Base-by-base conservation (phyloP, 805 yeast genomes). In the Barnettozyma salicaria region DNA sequence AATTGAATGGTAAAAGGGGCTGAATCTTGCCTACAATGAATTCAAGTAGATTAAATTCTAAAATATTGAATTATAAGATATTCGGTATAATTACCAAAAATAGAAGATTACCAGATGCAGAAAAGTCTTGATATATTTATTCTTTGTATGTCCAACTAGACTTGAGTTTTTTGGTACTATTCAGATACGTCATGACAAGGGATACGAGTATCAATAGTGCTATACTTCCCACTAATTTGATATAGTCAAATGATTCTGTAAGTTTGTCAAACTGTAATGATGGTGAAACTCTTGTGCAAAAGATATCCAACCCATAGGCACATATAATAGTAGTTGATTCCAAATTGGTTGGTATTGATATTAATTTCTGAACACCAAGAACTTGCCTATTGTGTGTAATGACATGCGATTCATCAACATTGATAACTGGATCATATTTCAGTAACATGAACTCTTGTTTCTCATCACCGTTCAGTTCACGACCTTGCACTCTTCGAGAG, bases 241-340 rank as follows among this genome's bases (percentile, higher is more conserved):
- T 53, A 51, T 76, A 81, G 49, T 80, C 86, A 54, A 92, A 92
- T 35, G 69, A 67, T 21, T 68, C 61, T 19, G 78, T 73, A 56
- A 90, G 67, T 34, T 75, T 66, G 60, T 90, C 98, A 60, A 85
- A 89, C 27, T 86, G 84, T 29, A 74, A 74, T 0, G 96, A 85
- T 1, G 97, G 96, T 34, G 81, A 72, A 13, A 83, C 68, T 39
- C 76, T 67, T 0, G 94, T 80, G 52, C 89, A 84, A 62, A 84
- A 89, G 6, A 82, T 56, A 53, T 86, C 94, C n/a, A 68, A 59
- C 14, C 81, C 85, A 30, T 76, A 61, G 25, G 72, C 66, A 43
- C 92, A 78, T 1, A 84, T 72, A 14, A 85, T 67, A 13, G 81
- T 68, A 0, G 97, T 88, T 2, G 95, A 84, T 60, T 90, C 97